Evolutionary conservation across 2,329 filamentous ascomycete genomes (phyloP), one percentile per base, ranked within the genome.

Genomic region (Pleurostoma richardsiae): DNA sequence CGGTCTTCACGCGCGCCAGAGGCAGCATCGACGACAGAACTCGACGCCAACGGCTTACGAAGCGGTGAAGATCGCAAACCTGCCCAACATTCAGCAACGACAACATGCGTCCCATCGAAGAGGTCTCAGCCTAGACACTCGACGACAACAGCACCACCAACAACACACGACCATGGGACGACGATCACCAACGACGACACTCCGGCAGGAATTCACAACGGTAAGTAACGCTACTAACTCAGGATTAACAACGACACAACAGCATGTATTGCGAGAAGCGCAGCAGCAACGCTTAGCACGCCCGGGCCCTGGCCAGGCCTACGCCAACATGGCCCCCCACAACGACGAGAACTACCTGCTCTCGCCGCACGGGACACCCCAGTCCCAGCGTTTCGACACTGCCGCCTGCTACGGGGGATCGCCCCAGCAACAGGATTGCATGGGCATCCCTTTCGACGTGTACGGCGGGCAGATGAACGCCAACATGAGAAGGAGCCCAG

Each of bases 241-340:
- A 74, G 73, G 73, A 78, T 69, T 74, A 74, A 61, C 73, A 71
- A 68, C 67, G 59, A 78, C 72, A 71, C 72, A 74, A 79, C 87
- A 91, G 80, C 86, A 90, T 80, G 78, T 82, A 73, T 80, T 90
- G 84, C 86, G 85, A 85, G 87, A 88, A 88, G 80, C 86, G 83
- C 89, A 92, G 82, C 83, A 88, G 84, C 88, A 90, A 76, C 82
- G 82, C 80, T 79, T 83, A 79, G 80, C 81, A 80, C 83, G 87
- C 82, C 86, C 86, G 82, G 85, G 86, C 79, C 76, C 64, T 49
- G 50, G 54, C 50, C 68, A 68, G 61, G 59, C 68, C 48, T 50
- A 50, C 33, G 46, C 47, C 52, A 50, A 56, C 52, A 54, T 51
- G 47, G 53, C 54, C 53, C 19, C 19, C 19, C 19, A 19, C 19